Evolutionary conservation across 2,329 filamentous ascomycete species (phyloP).

Genomic region (Fusarium redolens): DNA sequence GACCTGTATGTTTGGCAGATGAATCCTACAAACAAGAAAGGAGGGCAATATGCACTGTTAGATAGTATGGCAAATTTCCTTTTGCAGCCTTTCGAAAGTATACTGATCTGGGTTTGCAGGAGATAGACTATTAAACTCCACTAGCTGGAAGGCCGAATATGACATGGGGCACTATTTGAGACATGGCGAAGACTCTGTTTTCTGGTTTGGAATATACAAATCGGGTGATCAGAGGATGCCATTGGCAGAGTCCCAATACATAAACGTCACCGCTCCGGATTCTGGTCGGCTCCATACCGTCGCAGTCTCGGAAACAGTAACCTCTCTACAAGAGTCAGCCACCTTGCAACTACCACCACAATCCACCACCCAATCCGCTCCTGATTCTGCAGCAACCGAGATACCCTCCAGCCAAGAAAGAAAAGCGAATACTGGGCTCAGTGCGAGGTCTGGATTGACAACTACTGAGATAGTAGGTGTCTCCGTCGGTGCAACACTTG

Average conservation of each 20-base stretch:
- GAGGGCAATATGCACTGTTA: no score
- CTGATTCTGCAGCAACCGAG: not conserved
- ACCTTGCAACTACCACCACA: not conserved
- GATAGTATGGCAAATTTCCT: not conserved
- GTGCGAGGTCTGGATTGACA: not conserved
- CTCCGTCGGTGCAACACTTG: not conserved
- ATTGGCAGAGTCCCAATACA: not conserved
- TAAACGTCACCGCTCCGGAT: not conserved
- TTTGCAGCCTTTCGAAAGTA: no score
- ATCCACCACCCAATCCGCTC: no score
- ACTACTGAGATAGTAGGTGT: not conserved
- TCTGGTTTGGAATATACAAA: not conserved
- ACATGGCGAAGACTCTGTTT: not conserved
- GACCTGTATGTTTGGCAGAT: not conserved
- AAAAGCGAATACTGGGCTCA: not conserved
- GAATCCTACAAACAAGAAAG: not conserved
- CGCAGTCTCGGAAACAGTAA: not conserved
- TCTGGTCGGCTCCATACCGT: no score
- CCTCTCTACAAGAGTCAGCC: not conserved
- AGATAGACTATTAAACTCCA: fast-evolving
- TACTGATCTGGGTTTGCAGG: not conserved
- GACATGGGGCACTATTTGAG: not conserved
- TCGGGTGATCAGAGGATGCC: no score
- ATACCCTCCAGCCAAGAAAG: fast-evolving
- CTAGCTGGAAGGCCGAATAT: not conserved